Evolutionary conservation across 495 filamentous ascomycete species (phyloP).

Genomic region (Thermothielavioides terrestris): DNA sequence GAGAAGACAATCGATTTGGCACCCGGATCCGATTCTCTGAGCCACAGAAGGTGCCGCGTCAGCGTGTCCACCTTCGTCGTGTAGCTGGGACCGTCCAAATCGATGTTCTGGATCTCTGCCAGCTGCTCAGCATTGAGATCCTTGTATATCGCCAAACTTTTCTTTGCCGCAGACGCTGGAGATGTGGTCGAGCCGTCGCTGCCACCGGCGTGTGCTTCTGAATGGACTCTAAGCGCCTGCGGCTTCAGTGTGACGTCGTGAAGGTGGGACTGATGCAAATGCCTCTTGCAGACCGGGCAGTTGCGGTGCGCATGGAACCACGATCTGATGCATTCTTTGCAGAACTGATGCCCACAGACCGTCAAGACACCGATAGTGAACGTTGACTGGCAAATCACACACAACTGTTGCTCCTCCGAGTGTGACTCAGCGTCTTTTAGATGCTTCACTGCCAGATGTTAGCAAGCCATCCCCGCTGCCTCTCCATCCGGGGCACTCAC

Average conservation of each 20-base stretch:
- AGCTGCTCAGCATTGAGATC: conserved; percentile 62
- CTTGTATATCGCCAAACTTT: conserved; percentile 53
- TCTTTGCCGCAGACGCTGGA: conserved; percentile 13
- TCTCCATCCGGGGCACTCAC: conserved; percentile 29
- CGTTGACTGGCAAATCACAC: conserved; percentile 66
- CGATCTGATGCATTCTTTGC: conserved; percentile 67
- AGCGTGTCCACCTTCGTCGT: conserved; percentile 85
- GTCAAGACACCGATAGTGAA: conserved; percentile 80
- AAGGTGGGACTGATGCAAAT: conserved; percentile 53
- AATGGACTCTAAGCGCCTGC: conserved; percentile 56
- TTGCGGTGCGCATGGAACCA: conserved; percentile 61
- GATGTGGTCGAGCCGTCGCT: not conserved
- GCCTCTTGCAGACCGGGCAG: conserved; percentile 71
- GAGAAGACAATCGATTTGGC: conserved; percentile 88
- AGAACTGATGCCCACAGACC: conserved; percentile 83
- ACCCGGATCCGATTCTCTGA: conserved; percentile 74
- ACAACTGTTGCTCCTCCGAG: conserved; percentile 52
- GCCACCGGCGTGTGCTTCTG: conserved; percentile 38
- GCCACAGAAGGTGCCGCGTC: conserved; percentile 72
- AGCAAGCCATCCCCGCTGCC: conserved; percentile 2
- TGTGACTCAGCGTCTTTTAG: conserved; percentile 45
- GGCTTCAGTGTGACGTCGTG: conserved; percentile 81
- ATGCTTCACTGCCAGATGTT: conserved; percentile 31
- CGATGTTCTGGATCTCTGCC: conserved; percentile 72
- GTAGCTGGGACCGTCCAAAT: conserved; percentile 61